Conservation (phyloP, 768 basidiomycete species). For the Phanerochaete sordida region DNA sequence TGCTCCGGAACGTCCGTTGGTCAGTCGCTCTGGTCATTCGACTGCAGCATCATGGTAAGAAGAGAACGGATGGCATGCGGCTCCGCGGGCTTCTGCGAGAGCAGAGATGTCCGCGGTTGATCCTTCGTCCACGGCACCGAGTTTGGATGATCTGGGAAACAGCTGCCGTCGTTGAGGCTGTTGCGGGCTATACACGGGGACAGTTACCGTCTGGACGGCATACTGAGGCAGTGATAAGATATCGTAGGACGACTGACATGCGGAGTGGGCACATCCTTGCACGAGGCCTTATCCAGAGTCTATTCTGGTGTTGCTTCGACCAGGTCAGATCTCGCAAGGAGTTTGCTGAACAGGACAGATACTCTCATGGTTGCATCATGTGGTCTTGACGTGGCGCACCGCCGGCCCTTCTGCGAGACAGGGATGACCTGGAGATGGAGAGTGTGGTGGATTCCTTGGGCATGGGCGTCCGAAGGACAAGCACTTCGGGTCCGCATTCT, state of each 20-base stretch:
- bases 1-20: not conserved
- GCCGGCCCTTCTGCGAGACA: not conserved
- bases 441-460: no score
- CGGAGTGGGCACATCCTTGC: not conserved
- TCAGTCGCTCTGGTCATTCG: not conserved
- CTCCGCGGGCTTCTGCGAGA: not conserved
- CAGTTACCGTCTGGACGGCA: not conserved
- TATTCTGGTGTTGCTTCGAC: not conserved
- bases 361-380: not conserved
- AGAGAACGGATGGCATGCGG: not conserved
- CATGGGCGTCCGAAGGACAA: no score
- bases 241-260: not conserved
- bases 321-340: not conserved
- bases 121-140: not conserved
- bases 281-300: not conserved
- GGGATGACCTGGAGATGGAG: no score
- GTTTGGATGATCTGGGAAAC: not conserved
- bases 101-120: conserved; percentile 1
- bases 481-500: no score
- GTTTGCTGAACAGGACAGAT: not conserved
- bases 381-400: not conserved
- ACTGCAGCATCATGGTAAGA: not conserved
- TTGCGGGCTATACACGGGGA: not conserved
- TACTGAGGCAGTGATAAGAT: not conserved
- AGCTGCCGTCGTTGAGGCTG: not conserved